These are phyloP conservation scores for Trichoderma arundinaceum DNA, from an alignment of 2,329 filamentous ascomycete genomes.

Conservation along the genomic window DNA sequence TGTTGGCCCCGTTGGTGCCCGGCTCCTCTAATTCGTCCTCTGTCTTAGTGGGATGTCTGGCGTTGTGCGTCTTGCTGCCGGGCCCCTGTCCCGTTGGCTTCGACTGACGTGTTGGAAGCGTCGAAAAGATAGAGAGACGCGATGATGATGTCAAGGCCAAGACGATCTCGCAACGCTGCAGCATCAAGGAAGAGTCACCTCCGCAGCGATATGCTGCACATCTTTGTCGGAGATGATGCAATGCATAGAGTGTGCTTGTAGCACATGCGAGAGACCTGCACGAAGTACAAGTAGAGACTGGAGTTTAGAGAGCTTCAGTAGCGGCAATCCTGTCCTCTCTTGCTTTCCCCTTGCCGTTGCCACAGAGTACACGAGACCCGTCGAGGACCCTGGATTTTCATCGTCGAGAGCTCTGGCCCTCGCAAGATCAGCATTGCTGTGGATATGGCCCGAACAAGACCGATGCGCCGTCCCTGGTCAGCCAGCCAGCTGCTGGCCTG, in stretches of 20 bases:
- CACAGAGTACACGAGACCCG: slow-evolving; percentile 4
- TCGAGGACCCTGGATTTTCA: slow-evolving; percentile 27
- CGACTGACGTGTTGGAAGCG: slow-evolving; percentile 15
- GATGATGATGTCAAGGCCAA: slow-evolving; percentile 30
- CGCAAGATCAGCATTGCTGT: slow-evolving; percentile 28
- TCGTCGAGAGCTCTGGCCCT: slow-evolving; percentile 23
- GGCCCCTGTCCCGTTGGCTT: slow-evolving; percentile 10
- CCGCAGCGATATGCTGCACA: slow-evolving; percentile 12
- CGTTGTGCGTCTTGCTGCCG: slow-evolving; percentile 3
- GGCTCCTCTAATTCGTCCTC: slow-evolving; percentile 7
- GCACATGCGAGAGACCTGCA: background rate
- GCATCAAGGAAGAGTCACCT: slow-evolving; percentile 3
- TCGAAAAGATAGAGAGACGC: background rate
- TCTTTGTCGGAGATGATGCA: slow-evolving; percentile 10
- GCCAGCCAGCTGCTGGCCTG: slow-evolving; percentile 2
- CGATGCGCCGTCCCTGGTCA: slow-evolving; percentile 23
- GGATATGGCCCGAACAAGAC: slow-evolving; percentile 27
- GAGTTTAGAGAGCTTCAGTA: background rate
- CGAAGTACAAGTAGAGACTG: no score
- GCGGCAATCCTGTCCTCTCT: background rate
- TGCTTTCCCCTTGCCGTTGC: slow-evolving; percentile 5
- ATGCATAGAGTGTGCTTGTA: background rate
- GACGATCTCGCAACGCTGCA: slow-evolving; percentile 26
- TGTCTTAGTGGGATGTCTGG: slow-evolving; percentile 10
- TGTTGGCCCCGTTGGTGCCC: slow-evolving; percentile 25